Percentiles rank a stretch among this genome's conserved stretches.
Evolutionary conservation across 371 early-diverging fungal species (phyloP).

Genomic region (Mucor circinelloides): DNA sequence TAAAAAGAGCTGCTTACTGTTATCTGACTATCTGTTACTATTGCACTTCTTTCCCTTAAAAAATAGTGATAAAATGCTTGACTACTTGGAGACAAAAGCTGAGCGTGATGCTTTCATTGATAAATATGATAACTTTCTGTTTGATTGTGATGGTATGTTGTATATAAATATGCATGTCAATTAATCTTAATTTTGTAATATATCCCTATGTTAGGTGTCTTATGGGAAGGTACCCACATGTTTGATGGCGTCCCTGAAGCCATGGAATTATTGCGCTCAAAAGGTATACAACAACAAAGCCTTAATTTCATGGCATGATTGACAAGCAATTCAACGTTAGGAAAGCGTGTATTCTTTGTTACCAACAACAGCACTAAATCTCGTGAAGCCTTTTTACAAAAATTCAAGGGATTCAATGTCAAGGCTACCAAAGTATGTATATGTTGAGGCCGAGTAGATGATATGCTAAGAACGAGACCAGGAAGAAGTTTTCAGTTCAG

Average conservation of each 20-base stretch:
- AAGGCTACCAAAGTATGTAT: constrained; percentile 63
- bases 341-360: constrained; percentile 90
- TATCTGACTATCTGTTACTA: not conserved
- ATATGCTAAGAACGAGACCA: constrained; percentile 21
- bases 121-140: constrained; percentile 86
- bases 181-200: not conserved
- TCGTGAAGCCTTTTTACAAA: constrained; percentile 75
- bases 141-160: constrained; percentile 93
- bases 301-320: not conserved
- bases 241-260: constrained; percentile 73
- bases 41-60: not conserved
- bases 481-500: constrained; percentile 94
- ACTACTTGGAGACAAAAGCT: constrained; percentile 31
- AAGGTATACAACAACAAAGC: constrained; percentile 55
- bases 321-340: constrained; percentile 29
- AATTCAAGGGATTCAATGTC: constrained; percentile 81
- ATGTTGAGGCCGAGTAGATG: not conserved
- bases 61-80: constrained; percentile 18
- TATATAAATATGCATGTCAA: not conserved
- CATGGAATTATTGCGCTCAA: constrained; percentile 66
- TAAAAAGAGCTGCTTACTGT: not conserved
- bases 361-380: constrained; percentile 97
- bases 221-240: constrained; percentile 83
- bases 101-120: constrained; percentile 52
- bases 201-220: constrained; percentile 68